Evolutionary conservation across 1,284 basidiomycete species (phyloP).

Genomic region (Coniophora puteana): DNA sequence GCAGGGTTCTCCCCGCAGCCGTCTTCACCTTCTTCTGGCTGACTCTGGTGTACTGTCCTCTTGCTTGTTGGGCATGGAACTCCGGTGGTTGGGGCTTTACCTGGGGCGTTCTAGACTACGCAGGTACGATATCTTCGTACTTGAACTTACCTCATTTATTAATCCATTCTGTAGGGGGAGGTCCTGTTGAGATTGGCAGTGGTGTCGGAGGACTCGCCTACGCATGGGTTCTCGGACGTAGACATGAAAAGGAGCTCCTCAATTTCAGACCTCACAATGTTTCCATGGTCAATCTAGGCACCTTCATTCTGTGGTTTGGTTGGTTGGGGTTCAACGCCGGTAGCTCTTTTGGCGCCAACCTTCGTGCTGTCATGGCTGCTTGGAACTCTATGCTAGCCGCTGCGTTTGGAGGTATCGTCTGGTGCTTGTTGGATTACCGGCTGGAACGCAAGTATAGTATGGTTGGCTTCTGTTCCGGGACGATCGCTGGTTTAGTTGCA

Average conservation of each 20-base stretch:
- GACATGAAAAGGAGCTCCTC: slow-evolving; percentile 77
- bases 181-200: slow-evolving; percentile 91
- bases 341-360: slow-evolving; percentile 87
- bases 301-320: slow-evolving; percentile 89
- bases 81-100: slow-evolving; percentile 83
- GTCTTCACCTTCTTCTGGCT: slow-evolving; percentile 87
- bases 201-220: slow-evolving; percentile 86
- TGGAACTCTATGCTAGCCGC: slow-evolving; percentile 88
- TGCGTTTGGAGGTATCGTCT: slow-evolving; percentile 78
- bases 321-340: slow-evolving; percentile 73
- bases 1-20: slow-evolving; percentile 84
- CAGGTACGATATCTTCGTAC: slow-evolving; percentile 37
- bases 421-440: slow-evolving; percentile 86
- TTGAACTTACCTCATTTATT: not conserved
- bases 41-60: slow-evolving; percentile 80
- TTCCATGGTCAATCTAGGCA: slow-evolving; percentile 85
- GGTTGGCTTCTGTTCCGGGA: slow-evolving; percentile 88
- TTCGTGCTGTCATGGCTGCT: slow-evolving; percentile 83
- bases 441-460: slow-evolving; percentile 79
- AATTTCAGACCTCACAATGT: slow-evolving; percentile 95
- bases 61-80: slow-evolving; percentile 79
- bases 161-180: slow-evolving; percentile 59
- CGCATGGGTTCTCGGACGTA: slow-evolving; percentile 77
- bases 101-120: slow-evolving; percentile 89
- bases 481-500: slow-evolving; percentile 88